These are phyloP conservation scores for Pseudogymnoascus sp. DNA, from an alignment of 2,329 filamentous ascomycete species.

Conservation along the genomic window DNA sequence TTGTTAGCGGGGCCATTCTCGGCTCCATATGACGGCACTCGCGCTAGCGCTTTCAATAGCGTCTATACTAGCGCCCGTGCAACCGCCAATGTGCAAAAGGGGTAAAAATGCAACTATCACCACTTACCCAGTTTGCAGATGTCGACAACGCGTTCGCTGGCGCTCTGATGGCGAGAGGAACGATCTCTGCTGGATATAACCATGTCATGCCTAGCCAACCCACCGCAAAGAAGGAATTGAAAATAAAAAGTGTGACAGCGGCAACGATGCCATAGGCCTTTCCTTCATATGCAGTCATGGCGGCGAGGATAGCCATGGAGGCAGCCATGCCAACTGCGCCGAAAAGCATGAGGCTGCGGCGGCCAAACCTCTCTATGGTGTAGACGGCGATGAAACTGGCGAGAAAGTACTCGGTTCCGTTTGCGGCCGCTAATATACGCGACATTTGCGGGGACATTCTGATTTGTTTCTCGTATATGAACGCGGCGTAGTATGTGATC, in stretches of 20 bases:
- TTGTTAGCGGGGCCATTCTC: background rate
- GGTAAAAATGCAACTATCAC: background rate
- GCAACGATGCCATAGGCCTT: constrained; percentile 25
- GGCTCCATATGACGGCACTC: constrained; percentile 23
- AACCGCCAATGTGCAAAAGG: background rate
- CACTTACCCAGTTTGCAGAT: constrained; percentile 25
- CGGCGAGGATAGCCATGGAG: constrained; percentile 54
- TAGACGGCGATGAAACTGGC: constrained; percentile 33
- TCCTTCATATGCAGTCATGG: constrained; percentile 20
- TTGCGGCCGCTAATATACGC: constrained; percentile 46
- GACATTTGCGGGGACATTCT: constrained; percentile 39
- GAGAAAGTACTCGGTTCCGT: constrained; percentile 37
- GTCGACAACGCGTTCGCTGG: constrained; percentile 48
- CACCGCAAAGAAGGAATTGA: constrained; percentile 45
- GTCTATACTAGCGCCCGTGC: constrained; percentile 18
- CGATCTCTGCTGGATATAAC: constrained; percentile 50
- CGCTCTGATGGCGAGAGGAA: constrained; percentile 42
- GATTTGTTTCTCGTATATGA: constrained; percentile 42
- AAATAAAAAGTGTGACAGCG: constrained; percentile 36
- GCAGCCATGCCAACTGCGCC: constrained; percentile 55
- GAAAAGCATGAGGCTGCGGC: constrained; percentile 64
- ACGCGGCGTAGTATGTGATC: constrained; percentile 40
- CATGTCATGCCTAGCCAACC: constrained; percentile 48
- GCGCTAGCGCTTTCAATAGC: constrained; percentile 11
- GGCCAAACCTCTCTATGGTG: constrained; percentile 49